phyloP scores from a whole-genome alignment of 2,329 filamentous ascomycete genomes.

The Ustulina deusta region DNA sequence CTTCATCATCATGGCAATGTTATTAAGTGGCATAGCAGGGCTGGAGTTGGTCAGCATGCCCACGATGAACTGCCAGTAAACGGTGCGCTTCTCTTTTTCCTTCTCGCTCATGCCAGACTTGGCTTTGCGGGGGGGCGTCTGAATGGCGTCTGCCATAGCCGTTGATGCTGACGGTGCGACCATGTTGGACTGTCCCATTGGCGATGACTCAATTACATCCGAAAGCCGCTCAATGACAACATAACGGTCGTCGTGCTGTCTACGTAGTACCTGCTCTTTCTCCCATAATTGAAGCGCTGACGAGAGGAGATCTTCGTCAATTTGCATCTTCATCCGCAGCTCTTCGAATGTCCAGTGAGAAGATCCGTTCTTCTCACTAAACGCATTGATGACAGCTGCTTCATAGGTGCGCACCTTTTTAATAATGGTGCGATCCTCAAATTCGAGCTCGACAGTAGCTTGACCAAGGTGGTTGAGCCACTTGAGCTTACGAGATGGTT shows the following conservation, averaged over 20 bases:
- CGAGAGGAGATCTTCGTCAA: constrained; percentile 78
- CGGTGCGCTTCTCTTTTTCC: constrained; percentile 67
- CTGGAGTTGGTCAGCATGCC: constrained; percentile 96
- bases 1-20: constrained; percentile 95
- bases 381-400: constrained; percentile 87
- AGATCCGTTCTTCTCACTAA: constrained; percentile 58
- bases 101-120: constrained; percentile 69
- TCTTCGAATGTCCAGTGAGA: constrained; percentile 63
- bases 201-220: constrained; percentile 48
- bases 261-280: constrained; percentile 73
- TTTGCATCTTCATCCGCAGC: constrained; percentile 68
- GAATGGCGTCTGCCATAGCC: constrained; percentile 43
- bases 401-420: constrained; percentile 85
- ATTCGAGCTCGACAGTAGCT: constrained; percentile 82
- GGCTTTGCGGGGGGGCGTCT: constrained; percentile 62
- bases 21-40: constrained; percentile 78
- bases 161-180: constrained; percentile 41
- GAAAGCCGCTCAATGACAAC: constrained; percentile 75
- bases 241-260: constrained; percentile 66
- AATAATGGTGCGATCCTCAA: constrained; percentile 81
- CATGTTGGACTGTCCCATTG: constrained; percentile 43
- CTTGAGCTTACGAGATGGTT: constrained; percentile 84
- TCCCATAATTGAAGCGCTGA: constrained; percentile 79
- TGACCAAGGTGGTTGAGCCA: constrained; percentile 88
- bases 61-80: constrained; percentile 93